A percentile compares a stretch with the other conserved stretches of the same genome.
Conservation (phyloP, 2,329 filamentous ascomycete genomes). For the Pseudogymnoascus sp. region DNA sequence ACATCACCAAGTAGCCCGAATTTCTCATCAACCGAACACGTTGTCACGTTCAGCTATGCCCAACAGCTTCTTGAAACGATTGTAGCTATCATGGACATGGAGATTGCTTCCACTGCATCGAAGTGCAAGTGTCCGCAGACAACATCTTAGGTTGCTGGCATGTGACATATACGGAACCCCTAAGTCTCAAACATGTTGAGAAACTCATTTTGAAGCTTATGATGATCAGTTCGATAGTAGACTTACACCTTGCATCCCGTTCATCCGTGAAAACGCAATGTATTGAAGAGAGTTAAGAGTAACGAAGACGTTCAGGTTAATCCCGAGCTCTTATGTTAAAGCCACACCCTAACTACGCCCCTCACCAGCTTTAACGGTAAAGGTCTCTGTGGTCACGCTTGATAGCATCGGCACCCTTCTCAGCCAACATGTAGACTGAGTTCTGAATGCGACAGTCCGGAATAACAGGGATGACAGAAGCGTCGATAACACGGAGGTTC, state of each 20-base stretch:
- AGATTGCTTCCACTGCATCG: not conserved
- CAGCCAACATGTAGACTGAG: slow-evolving; percentile 51
- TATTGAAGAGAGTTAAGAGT: too few species aligned
- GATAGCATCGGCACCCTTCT: slow-evolving; percentile 34
- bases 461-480: slow-evolving; percentile 48
- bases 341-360: too few species aligned
- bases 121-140: not conserved
- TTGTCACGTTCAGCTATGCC: not conserved
- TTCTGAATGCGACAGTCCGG: slow-evolving; percentile 52
- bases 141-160: not conserved
- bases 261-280: not conserved
- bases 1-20: slow-evolving; percentile 13
- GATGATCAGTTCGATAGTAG: not conserved
- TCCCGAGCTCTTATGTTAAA: too few species aligned
- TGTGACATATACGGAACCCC: not conserved
- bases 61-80: not conserved
- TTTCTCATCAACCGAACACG: not conserved
- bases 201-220: slow-evolving; percentile 10
- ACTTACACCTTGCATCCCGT: not conserved
- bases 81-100: not conserved
- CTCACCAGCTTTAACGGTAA: too few species aligned
- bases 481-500: slow-evolving; percentile 48
- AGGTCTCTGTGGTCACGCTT: too few species aligned
- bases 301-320: too few species aligned
- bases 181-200: slow-evolving; percentile 8